Conservation (phyloP, 495 filamentous ascomycete species). For the Lindgomyces ingoldianus region DNA sequence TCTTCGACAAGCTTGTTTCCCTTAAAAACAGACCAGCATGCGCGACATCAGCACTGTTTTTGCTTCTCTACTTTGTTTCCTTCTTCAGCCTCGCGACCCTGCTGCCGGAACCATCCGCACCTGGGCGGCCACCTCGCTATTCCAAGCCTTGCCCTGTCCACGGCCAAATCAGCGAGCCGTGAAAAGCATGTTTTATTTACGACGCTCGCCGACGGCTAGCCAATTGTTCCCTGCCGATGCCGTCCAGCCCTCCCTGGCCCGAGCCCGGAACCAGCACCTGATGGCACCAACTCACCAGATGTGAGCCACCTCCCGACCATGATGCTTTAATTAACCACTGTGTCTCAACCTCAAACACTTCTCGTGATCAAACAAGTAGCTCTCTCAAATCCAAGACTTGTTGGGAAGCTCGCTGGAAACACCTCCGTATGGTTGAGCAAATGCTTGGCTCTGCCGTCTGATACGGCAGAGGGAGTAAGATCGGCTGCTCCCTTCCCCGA, state of each 20-base stretch:
- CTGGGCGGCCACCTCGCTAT: constrained; percentile 4
- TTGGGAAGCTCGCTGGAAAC: constrained; percentile 11
- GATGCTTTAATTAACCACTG: constrained; percentile 10
- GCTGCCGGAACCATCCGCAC: constrained; percentile 19
- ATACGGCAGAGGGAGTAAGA: constrained; percentile 27
- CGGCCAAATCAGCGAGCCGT: constrained; percentile 10
- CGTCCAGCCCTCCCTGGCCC: background rate
- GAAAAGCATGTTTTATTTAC: constrained; percentile 20
- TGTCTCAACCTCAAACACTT: constrained; percentile 32
- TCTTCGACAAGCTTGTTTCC: too few species aligned
- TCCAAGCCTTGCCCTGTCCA: constrained; percentile 17
- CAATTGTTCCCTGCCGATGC: constrained; percentile 14
- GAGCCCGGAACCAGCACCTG: constrained; percentile 1
- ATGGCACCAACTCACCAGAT: background rate
- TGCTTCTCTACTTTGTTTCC: constrained; percentile 3
- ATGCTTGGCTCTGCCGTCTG: constrained; percentile 12
- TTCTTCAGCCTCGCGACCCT: constrained; percentile 20
- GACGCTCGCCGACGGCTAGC: constrained; percentile 13
- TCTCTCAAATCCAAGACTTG: background rate
- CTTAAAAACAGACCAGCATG: background rate
- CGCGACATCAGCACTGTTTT: background rate
- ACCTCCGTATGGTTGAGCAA: background rate
- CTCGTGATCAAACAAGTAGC: background rate
- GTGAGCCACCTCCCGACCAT: background rate
- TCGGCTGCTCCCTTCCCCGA: constrained; percentile 24